Base-by-base conservation (phyloP, 768 basidiomycete species). In the Scleroderma bovista region DNA sequence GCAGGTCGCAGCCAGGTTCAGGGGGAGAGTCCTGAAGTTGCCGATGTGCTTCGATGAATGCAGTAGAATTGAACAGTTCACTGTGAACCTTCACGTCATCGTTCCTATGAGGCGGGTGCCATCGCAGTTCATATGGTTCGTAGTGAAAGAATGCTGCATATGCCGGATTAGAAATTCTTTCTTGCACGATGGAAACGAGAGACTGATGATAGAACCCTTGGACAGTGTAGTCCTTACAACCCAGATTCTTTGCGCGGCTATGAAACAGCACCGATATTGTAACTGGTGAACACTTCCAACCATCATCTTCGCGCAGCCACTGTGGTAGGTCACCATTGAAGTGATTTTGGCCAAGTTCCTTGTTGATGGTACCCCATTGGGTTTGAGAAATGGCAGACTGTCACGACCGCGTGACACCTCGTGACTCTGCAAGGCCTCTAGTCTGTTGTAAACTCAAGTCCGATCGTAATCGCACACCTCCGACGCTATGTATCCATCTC, bases 1-100 rank as follows among this genome's bases (percentile, higher is more conserved):
- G 60, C 1, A 64, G 54, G 17, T 53, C 36, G 20, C 56, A 60
- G 12, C 44, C 55, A 24, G 51, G 52, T 29, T 61, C 63, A 9
- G 24, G 42, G 9, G 58, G 51, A 0, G 47, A 57, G n/a, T 58
- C 41, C 40, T 60, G 56, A 6, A 61, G 41, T 20, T 48, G 44
- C 9, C 23, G 11, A 33, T 61, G 57, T 9, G 42, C 54, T 17
- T 57, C 52, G 1, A 57, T 11, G 26, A 55, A 50, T 0, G 38
- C 52, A 17, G 26, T 12, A 3, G 58, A 54, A 9, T n/a, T 59
- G 29, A 50, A 59, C 8, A 61, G 13, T n/a, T 61, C 54, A 6
- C 51, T 46, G 9, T 58, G 52, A 6, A 61, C 31, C 2, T 29
- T 1, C 3, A 48, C n/a, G 11, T 47, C 17, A 11, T 3, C 22